Conservation (phyloP, 192 early-diverging fungal genomes). For the Globomyces pollinis-pini region DNA sequence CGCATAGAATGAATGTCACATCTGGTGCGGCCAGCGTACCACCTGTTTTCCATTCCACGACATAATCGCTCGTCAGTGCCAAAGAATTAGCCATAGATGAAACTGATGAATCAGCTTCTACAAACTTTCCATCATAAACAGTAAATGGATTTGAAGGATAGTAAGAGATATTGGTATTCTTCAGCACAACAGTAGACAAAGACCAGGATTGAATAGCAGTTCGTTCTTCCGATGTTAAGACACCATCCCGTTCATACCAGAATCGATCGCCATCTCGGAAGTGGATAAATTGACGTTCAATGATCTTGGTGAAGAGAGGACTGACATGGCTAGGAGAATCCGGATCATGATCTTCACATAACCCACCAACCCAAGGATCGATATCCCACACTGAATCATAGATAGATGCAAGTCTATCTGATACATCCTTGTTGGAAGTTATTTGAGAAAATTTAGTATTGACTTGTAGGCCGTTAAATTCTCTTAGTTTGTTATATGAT, state of each 20-base stretch:
- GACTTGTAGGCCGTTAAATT: conserved; percentile 9
- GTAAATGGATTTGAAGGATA: conserved; percentile 32
- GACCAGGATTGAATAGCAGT: conserved; percentile 16
- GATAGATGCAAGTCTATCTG: conserved; percentile 5
- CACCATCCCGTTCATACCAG: conserved; percentile 47
- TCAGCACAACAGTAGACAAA: conserved; percentile 20
- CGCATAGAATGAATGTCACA: neutral
- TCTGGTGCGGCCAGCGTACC: neutral
- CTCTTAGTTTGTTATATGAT: conserved; percentile 21
- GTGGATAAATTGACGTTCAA: conserved; percentile 34
- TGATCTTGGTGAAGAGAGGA: conserved; percentile 20
- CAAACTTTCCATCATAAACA: neutral
- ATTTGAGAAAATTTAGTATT: conserved; percentile 23
- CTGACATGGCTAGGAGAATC: conserved; percentile 14
- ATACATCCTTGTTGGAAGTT: conserved; percentile 21
- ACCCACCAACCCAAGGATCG: conserved; percentile 29
- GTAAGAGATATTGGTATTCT: conserved; percentile 31
- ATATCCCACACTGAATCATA: conserved; percentile 26
- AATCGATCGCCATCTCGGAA: conserved; percentile 42
- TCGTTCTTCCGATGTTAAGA: conserved; percentile 30
- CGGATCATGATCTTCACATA: conserved; percentile 20
- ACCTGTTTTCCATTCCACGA: neutral
- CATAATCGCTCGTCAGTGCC: neutral
- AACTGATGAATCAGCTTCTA: neutral
- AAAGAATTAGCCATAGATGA: neutral